Evolutionary conservation across 1,284 basidiomycete species (phyloP), one percentile per base, ranked within the genome.

Genomic region (Meira miltonrushii): DNA sequence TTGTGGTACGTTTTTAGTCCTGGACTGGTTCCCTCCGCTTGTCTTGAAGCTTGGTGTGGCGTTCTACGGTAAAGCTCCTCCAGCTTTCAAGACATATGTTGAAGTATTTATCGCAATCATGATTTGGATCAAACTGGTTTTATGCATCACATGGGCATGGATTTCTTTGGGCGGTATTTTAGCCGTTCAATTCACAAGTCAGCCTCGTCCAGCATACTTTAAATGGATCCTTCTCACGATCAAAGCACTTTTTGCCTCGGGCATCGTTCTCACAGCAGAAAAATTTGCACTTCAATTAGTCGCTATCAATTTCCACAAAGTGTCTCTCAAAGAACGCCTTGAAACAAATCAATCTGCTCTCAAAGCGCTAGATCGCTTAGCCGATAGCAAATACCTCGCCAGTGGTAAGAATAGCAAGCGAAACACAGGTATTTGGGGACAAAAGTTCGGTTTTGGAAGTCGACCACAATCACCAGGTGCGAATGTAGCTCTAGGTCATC

Each of bases 121-220:
- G 13, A 49, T 72, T 51, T 76, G 71, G 56, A 39, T 71, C 61
- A 73, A 74, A 55, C 61, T 76, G 3, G 62, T 72, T n/a, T 66
- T 75, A 39, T 73, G 70, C 60, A 63, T 71, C 55, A 64, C 72
- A 17, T 76, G 74, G 74, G 71, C 74, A 5, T 76, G 74, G 74
- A 74, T 72, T 59, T 71, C 69, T 52, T 63, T 76, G 15, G 65
- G 74, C 19, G 72, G 71, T n/a, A 60, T 70, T 2, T 25, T 74
- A 4, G 64, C 67, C 6, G 65, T 73, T 39, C 52, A 61, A 28
- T 72, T 59, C 50, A 54, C 50, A 8, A 39, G 46, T 9, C 47
- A n/a, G 11, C n/a, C 11, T n/a, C 64, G 66, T 1, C 74, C 68
- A 1, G 4, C 19, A 17, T 75, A 75, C 60, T 75, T 68, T 55